Evolutionary conservation across 164 flowering plant genomes (phyloP), one percentile per base, ranked within the genome.

Genomic region (Warburgia ugandensis): DNA sequence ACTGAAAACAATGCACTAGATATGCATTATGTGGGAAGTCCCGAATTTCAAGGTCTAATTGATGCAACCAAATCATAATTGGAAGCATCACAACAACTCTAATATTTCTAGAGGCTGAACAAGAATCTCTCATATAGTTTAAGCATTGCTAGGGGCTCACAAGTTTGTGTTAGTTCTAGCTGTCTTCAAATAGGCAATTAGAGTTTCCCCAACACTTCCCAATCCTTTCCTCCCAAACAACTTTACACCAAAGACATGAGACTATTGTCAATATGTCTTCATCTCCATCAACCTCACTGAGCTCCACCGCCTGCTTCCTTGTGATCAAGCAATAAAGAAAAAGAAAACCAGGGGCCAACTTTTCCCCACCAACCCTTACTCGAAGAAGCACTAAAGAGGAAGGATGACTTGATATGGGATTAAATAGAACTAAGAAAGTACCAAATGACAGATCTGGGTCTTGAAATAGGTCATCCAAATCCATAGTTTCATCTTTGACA

Each of bases 391-490:
- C 62, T 41, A 29, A 32, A 27, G 80, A 74, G 32, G 68, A 81
- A 41, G 21, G 55, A 48, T 80, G 80, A 44, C 25, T 55, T 19
- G 85, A 70, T 23, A 50, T 70, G 2, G 87, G 81, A 74, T 84
- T 86, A 59, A 68, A 77, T 50, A 87, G 43, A 47, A 72, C 63
- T 11, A 76, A 65, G 60, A 87, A 82, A 57, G 64, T 67, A 43
- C 86, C 96, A 60, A 77, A 78, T 30, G 53, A 56, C 56, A 87
- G 45, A 63, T 87, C 85, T n/a, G 94, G 79, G 23, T 29, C 64
- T 48, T 63, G 45, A 52, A 81, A 87, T 38, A 87, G 50, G 49
- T 54, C 52, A 54, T 65, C 64, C 67, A 80, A 59, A 61, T 68
- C 79, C n/a, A 56, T 59, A 36, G 16, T 45, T 39, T 60, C 81